Base-by-base conservation (phyloP, 1,284 basidiomycete species). In the Apiotrichum gamsii region DNA sequence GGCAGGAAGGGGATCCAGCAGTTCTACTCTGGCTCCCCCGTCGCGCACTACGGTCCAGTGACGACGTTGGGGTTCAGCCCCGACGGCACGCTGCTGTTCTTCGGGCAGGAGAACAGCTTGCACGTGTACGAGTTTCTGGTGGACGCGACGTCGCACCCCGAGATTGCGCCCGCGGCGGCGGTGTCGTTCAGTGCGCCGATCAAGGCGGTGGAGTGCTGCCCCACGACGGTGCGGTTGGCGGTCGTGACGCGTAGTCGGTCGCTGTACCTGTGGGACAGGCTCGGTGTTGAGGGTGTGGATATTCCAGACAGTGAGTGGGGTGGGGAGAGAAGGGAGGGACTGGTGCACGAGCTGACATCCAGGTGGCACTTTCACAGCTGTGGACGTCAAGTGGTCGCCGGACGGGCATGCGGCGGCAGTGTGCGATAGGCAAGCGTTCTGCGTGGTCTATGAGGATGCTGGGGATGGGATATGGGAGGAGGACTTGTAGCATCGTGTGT, bases 31-130 rank as follows among this genome's bases (percentile, higher is more conserved):
- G 20, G 31, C 15, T 13, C 2, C n/a, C 21, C 23, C 3, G 19
- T 31, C 1, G 5, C 21, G 4, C 4, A 20, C 10, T 16, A 19
- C 9, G 21, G 21, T 4, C 25, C 40, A 5, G 41, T 52, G 13
- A 21, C 4, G 2, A 83, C 88, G 54, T 69, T 93, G 23, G 80
- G 83, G 37, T 91, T 87, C 80, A 88, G 88, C 66, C 74, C 78
- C 35, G 81, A 80, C 14, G 88, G 87, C 11, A 81, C 76, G 1
- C 70, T 86, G 15, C 69, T 93, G 4, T 76, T 88, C 28, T 79
- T 81, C 30, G 39, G 30, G 2, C 43, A 43, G 14, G 46, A 43
- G 14, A 15, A 56, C 9, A 46, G 60, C 0, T 29, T 70, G 1
- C 64, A 70, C 35, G 58, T 72, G 4, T 62, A 70, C 47, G 51